phyloP scores from a whole-genome alignment of 2,329 filamentous ascomycete genomes.

The Penicillium sp. region DNA sequence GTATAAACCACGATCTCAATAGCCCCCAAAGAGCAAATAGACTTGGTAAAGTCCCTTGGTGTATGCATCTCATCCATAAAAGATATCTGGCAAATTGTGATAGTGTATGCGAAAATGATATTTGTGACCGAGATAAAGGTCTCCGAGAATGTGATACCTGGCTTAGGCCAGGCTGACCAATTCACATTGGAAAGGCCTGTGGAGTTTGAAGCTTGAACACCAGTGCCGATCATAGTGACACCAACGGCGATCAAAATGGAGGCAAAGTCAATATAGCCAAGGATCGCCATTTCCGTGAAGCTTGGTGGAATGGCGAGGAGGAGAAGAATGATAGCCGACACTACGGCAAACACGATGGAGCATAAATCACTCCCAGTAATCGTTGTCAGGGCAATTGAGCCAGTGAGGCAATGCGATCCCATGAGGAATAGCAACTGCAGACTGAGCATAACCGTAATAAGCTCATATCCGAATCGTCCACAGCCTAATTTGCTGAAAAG shows the following conservation, averaged over 20 bases:
- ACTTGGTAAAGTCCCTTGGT: neutral
- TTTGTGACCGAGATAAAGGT: neutral
- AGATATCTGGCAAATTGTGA: neutral
- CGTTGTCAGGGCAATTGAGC: neutral
- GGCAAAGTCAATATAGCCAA: neutral
- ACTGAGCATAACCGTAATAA: neutral
- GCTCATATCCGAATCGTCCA: constrained; percentile 1
- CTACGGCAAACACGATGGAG: neutral
- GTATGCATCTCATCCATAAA: constrained; percentile 3
- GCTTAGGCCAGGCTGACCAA: neutral
- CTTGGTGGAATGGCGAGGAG: neutral
- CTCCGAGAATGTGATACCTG: neutral
- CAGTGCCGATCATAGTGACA: neutral
- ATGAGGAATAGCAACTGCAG: neutral
- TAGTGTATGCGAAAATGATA: constrained; percentile 2
- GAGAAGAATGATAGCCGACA: neutral
- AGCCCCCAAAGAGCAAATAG: neutral
- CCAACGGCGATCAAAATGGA: neutral
- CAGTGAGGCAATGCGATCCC: neutral
- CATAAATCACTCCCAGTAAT: neutral
- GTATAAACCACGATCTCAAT: constrained; percentile 2
- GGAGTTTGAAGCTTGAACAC: neutral
- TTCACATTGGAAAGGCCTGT: neutral
- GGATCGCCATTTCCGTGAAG: neutral
- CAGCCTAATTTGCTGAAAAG: neutral